Conservation (phyloP, 257 asterid genomes). For the Plectranthus barbatus region DNA sequence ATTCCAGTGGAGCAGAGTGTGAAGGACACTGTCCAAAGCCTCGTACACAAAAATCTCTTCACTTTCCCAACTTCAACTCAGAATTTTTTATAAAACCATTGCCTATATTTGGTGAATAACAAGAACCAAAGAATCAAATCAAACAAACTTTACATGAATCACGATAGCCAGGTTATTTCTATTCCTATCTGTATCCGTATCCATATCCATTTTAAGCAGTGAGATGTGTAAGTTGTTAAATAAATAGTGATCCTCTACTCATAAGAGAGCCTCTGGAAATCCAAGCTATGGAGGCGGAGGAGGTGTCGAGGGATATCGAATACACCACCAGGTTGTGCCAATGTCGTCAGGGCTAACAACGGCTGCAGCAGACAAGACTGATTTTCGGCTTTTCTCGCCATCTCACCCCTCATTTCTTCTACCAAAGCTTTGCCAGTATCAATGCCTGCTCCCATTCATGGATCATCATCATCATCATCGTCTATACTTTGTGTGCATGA, state of each 20-base stretch:
- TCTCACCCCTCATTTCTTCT: conserved; percentile 43
- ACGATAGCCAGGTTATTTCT: too few relatives aligned
- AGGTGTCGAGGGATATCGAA: conserved; percentile 44
- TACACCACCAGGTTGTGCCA: conserved; percentile 40
- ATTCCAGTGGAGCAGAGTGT: conserved; percentile 30
- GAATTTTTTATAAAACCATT: not conserved
- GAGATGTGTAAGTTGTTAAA: too few relatives aligned
- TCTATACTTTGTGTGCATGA: too few relatives aligned
- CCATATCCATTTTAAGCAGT: not conserved
- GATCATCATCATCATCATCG: not conserved
- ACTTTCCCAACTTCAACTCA: too few relatives aligned
- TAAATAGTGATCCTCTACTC: conserved; percentile 18
- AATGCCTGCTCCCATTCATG: conserved; percentile 39
- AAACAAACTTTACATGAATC: not conserved
- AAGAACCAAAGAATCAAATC: not conserved
- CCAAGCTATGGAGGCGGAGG: conserved; percentile 29
- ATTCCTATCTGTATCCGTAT: too few relatives aligned
- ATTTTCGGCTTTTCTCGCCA: conserved; percentile 36
- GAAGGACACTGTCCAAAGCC: conserved; percentile 33
- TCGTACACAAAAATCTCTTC: conserved; percentile 22
- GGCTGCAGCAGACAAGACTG: conserved; percentile 44
- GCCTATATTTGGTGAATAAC: not conserved
- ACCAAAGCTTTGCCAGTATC: conserved; percentile 54
- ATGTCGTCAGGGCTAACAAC: conserved; percentile 39
- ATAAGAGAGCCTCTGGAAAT: conserved; percentile 41